These are phyloP conservation scores for Sonneratia alba DNA, from an alignment of 345 rosid species.

Conservation along the genomic window DNA sequence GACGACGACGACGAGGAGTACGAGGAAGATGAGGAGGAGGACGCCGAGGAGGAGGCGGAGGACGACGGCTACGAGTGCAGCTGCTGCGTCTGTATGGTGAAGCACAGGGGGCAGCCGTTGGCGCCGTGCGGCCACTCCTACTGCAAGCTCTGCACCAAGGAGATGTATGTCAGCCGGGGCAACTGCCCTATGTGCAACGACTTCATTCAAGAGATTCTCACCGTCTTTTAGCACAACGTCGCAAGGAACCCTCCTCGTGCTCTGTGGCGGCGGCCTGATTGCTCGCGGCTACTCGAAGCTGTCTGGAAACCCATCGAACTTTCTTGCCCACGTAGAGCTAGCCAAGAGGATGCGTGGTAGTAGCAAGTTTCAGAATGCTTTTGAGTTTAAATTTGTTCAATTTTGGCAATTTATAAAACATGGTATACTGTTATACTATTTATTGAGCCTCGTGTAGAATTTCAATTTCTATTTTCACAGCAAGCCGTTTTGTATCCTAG, in stretches of 20 bases:
- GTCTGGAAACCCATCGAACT: not conserved
- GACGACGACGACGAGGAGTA: slow-evolving; percentile 26
- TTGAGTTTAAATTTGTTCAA: too few species aligned
- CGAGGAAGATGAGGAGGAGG: slow-evolving; percentile 32
- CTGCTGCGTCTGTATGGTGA: slow-evolving; percentile 76
- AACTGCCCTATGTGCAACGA: slow-evolving; percentile 87
- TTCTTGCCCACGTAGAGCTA: too few species aligned
- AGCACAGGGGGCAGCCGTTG: slow-evolving; percentile 68
- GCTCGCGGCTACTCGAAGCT: not conserved
- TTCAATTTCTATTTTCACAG: too few species aligned
- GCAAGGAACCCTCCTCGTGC: not conserved
- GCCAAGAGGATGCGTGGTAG: too few species aligned
- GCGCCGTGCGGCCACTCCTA: slow-evolving; percentile 87
- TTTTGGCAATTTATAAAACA: too few species aligned
- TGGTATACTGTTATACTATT: too few species aligned
- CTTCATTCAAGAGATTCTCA: slow-evolving; percentile 75
- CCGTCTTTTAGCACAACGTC: slow-evolving; percentile 39
- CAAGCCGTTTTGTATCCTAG: too few species aligned
- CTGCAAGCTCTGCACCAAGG: slow-evolving; percentile 84
- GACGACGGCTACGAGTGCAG: slow-evolving; percentile 33
- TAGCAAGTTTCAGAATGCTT: too few species aligned
- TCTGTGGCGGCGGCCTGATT: not conserved
- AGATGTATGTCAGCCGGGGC: slow-evolving; percentile 71
- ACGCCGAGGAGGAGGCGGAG: slow-evolving; percentile 21
- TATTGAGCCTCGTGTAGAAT: too few species aligned